These are phyloP conservation scores for Rosa rugosa DNA, from an alignment of 306 rosid genomes.

Conservation along the genomic window DNA sequence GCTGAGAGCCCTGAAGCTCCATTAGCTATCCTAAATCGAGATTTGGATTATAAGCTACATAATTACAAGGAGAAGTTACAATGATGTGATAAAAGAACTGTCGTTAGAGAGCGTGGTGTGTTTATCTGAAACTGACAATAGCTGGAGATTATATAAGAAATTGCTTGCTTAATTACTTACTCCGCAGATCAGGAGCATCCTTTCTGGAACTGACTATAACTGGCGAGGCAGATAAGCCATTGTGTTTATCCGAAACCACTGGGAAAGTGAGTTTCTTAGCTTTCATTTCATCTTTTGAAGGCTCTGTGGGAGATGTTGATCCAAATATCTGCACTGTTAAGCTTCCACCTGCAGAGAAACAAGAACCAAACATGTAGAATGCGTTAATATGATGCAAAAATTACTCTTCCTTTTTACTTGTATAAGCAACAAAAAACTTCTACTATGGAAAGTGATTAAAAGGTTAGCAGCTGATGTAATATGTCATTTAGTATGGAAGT, in stretches of 20 bases:
- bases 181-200: slow-evolving; percentile 39
- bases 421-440: background rate
- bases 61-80: background rate
- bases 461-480: background rate
- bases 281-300: slow-evolving; percentile 27
- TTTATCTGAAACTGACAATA: background rate
- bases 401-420: background rate
- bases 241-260: slow-evolving; percentile 29
- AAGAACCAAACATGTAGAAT: background rate
- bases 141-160: background rate
- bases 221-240: slow-evolving; percentile 39
- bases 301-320: slow-evolving; percentile 31
- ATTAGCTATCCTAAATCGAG: background rate
- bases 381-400: background rate
- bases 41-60: background rate
- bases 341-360: slow-evolving; percentile 57
- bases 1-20: background rate
- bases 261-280: slow-evolving; percentile 32
- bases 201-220: slow-evolving; percentile 35
- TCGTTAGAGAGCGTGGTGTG: background rate
- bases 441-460: background rate
- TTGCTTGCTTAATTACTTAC: slow-evolving; percentile 31
- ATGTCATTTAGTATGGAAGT: background rate
- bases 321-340: slow-evolving; percentile 64
- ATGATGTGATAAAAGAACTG: background rate